Base-by-base conservation (phyloP, 768 basidiomycete genomes). In the Galerina marginata region DNA sequence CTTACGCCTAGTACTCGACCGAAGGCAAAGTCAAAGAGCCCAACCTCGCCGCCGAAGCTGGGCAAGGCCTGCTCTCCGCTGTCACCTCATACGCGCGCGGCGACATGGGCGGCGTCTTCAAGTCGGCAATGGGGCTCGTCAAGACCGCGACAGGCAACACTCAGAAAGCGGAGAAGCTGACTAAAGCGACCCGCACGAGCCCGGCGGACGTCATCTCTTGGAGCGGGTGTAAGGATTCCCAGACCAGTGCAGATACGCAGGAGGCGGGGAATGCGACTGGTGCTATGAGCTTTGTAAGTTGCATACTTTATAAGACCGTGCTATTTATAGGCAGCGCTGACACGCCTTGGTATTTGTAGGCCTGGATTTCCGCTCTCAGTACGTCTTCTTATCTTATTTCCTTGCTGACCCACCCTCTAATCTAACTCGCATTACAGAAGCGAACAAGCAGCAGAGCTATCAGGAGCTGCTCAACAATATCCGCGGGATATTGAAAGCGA, bases 21-120 rank as follows among this genome's bases (percentile, higher is more conserved):
- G 93, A 98, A 77, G 95, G 95, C 50, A 95, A 93, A 70, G 77
- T 98, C 71, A 96, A 98, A 74, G 94, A 96, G 71, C 95, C 96
- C 37, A 96, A 97, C 70, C 77, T 95, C 14, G 87, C 88, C 9
- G 84, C 89, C 9, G 95, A 93, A 70, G 95, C 96, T 4, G 95
- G 95, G 0, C 87, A 92, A 69, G 93, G 93, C 9, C 77, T 97
- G 4, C 72, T 96, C n/a, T 83, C 85, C 20, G 92, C 93, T 1
- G 86, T 92, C 2, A 76, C 82, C 29, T 89, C 91, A 9, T 96
- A 94, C 70, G 79, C 91, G 20, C 83, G 81, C 9, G 90, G 90
- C 36, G 95, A 99, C 70, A 83, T 94, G 70, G 81, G 89, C 12
- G 92, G 94, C 14, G 84, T 92, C 40, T 76, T 98, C 65, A 81